Percentiles rank a stretch among this genome's conserved stretches.
phyloP scores from a whole-genome alignment of 2,329 filamentous ascomycete genomes.

The Aureobasidium mangrovei region DNA sequence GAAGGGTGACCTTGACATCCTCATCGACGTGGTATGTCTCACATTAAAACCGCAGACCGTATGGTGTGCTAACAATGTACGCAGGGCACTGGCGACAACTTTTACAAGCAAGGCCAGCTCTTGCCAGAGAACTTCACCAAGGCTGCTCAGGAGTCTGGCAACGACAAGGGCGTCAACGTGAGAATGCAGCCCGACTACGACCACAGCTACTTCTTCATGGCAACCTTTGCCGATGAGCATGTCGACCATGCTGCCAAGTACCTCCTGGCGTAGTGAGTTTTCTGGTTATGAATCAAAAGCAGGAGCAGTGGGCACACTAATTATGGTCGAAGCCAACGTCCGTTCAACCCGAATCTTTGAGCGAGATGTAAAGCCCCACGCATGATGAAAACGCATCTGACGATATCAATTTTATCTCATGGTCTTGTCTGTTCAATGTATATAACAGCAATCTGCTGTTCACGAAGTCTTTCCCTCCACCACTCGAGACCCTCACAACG shows the following conservation, averaged over 20 bases:
- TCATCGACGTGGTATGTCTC: conserved; percentile 74
- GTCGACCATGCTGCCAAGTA: conserved; percentile 86
- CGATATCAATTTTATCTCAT: background rate
- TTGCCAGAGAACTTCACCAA: conserved; percentile 86
- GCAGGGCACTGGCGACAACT: conserved; percentile 85
- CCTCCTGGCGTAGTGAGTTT: conserved; percentile 47
- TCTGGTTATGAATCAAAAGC: background rate
- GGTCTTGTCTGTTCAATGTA: background rate
- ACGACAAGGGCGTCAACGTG: conserved; percentile 60
- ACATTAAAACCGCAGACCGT: background rate
- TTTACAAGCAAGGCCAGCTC: conserved; percentile 89
- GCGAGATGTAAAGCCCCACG: background rate
- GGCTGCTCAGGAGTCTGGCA: conserved; percentile 66
- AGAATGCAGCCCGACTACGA: conserved; percentile 89
- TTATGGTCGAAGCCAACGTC: conserved; percentile 2
- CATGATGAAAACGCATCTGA: background rate
- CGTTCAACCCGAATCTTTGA: background rate
- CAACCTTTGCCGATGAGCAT: conserved; percentile 82
- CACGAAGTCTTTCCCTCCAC: too few species aligned
- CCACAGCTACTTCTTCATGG: conserved; percentile 96
- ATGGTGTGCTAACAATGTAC: background rate
- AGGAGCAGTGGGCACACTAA: conserved; percentile 8
- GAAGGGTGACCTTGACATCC: conserved; percentile 61
- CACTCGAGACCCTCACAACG: too few species aligned
- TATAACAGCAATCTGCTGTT: background rate